Evolutionary conservation across 306 rosid species (phyloP), one percentile per base, ranked within the genome.

Genomic region (Begonia loranthoides): DNA sequence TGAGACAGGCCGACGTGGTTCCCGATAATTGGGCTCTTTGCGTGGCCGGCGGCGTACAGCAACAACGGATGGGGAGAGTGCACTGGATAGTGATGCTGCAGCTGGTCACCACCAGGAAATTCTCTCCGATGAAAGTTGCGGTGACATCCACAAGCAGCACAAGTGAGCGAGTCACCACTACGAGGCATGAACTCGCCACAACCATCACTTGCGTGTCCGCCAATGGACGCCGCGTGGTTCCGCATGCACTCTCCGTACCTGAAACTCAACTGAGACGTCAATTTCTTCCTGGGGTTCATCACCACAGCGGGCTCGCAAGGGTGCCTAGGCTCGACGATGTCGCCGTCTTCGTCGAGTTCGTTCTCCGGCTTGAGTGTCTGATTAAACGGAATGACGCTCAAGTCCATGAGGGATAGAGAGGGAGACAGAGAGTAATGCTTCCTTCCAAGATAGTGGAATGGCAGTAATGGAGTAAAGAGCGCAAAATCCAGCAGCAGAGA

Each of bases 181-280:
- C 45, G 38, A 2, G 69, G 39, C 52, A 64, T 56, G 57, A 64
- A 64, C 56, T 64, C 69, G 24, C 69, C 62, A 50, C 69, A 64
- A 1, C 69, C 69, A 15, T 64, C 69, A 45, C 15, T 44, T 21
- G 69, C 61, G 44, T 63, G 68, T 9, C 56, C 68, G 13, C 68
- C 68, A 46, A 63, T 10, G n/a, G 55, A 41, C 10, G 54, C 61
- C 1, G 68, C 68, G 44, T 63, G 68, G 61, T 63, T 63, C 41
- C 54, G 49, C 54, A 63, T 46, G 61, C 68, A 63, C 51, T 63
- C 68, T 49, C 12, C 34, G 61, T 54, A 63, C 15, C 39, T 28
- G 19, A 43, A 3, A 6, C 47, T 43, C 47, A 43, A 43, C 15
- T 43, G 47, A n/a, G 13, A n/a, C 47, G 15, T n/a, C 47, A 1